Evolutionary conservation across 805 yeast genomes (phyloP), one percentile per base, ranked within the genome.

Genomic region (Wickerhamomyces chambardii): DNA sequence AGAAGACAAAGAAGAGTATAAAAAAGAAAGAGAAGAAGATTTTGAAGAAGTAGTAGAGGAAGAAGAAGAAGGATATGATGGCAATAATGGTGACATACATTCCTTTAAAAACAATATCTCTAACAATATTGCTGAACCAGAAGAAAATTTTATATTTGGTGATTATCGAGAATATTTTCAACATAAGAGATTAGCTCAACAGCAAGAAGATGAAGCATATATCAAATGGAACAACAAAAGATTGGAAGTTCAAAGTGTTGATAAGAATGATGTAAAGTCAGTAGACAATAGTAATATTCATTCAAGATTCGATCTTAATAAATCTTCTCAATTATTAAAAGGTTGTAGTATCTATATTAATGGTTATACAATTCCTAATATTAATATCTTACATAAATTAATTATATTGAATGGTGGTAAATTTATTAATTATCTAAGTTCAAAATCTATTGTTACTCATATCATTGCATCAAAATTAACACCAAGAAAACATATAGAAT

Each of bases 291-390:
- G 22, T 19, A 8, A 2, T 19, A 19, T 8, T 8, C 10, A 19
- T 19, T 19, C 22, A 2, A 4, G 10, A 8, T 19, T 10, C 7
- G 10, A 19, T 19, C 5, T 6, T 11, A 24, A 24, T 14, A 12
- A n/a, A n/a, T n/a, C 27, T 30, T 7, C 27, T n/a, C 14, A 55
- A 2, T 61, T 89, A 1, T 87, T 90, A 50, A 48, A 60, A 27
- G 75, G 69, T 2, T 84, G 89, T 51, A 56, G 64, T 2, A 66
- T 90, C 5, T 78, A 82, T 53, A 86, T 90, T n/a, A 89, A 87
- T 48, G 98, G 98, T 1, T 76, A 82, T 48, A 90, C 97, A 0
- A 60, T 58, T 3, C 97, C 97, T 0, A 75, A 89, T n/a, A 70
- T 86, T 14, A 59, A 71, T 29, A 80, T 75, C 40, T 59, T 92